Conservation (phyloP, 768 basidiomycete species). For the Pholiota molesta region DNA sequence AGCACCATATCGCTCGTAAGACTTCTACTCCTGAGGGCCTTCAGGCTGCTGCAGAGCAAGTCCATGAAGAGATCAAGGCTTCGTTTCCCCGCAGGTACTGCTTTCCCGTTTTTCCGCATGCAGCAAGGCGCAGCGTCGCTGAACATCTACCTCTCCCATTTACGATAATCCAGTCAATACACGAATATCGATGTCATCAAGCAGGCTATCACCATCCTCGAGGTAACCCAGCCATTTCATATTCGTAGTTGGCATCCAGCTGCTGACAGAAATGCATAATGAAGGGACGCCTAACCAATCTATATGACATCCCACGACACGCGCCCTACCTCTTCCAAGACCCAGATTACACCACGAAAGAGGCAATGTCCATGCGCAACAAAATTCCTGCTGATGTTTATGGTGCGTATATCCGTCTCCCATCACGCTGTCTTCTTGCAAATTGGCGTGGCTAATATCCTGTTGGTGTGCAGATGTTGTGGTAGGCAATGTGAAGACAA, state of each 20-base stretch:
- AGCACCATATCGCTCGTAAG: constrained; percentile 71
- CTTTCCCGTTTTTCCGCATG: not conserved
- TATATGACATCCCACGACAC: constrained; percentile 69
- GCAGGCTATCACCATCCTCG: constrained; percentile 61
- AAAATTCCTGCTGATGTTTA: constrained; percentile 44
- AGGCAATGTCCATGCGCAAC: constrained; percentile 56
- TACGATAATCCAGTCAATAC: constrained; percentile 38
- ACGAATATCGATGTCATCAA: constrained; percentile 62
- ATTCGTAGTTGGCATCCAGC: not conserved
- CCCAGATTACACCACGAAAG: constrained; percentile 58
- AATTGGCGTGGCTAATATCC: not conserved
- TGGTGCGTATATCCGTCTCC: constrained; percentile 34
- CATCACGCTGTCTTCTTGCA: not conserved
- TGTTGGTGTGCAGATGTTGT: constrained; percentile 30
- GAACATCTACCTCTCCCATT: not conserved
- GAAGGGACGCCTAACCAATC: constrained; percentile 69
- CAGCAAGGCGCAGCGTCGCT: not conserved
- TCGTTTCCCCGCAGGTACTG: constrained; percentile 61
- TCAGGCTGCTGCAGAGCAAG: constrained; percentile 53
- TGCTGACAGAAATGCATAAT: not conserved
- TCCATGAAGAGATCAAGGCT: constrained; percentile 53
- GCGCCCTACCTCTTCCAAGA: constrained; percentile 81
- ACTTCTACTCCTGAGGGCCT: constrained; percentile 56
- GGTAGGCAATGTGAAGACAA: constrained; percentile 31
- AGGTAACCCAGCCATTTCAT: constrained; percentile 39